phyloP scores from a whole-genome alignment of 768 basidiomycete species.

The Hydnum rufescens region DNA sequence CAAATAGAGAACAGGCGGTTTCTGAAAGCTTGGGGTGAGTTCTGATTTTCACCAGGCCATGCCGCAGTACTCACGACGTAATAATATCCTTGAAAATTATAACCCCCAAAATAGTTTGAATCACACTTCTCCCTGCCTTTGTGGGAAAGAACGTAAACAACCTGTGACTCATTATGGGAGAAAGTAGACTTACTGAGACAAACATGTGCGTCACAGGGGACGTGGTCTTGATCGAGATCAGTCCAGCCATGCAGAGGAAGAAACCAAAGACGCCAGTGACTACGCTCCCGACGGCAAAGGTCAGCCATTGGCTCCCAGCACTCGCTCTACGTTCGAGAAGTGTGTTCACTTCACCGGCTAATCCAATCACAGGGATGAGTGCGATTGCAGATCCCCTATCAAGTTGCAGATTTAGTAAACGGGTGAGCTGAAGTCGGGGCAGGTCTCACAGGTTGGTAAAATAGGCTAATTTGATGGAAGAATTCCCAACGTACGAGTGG shows the following conservation, averaged over 20 bases:
- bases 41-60: background rate
- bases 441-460: constrained; percentile 44
- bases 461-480: constrained; percentile 57
- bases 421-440: no score
- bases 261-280: constrained; percentile 63
- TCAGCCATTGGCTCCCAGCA: no score
- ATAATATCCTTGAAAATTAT: constrained; percentile 56
- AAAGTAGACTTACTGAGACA: constrained; percentile 35
- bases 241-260: constrained; percentile 55
- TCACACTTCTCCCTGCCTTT: constrained; percentile 59
- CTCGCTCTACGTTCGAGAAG: no score
- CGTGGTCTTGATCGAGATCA: constrained; percentile 49
- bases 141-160: background rate
- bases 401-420: no score
- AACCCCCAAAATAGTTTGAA: constrained; percentile 65
- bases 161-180: background rate
- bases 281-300: constrained; percentile 44
- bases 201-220: constrained; percentile 77
- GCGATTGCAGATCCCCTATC: no score
- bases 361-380: no score
- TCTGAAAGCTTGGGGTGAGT: constrained; percentile 17
- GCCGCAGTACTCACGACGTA: constrained; percentile 32
- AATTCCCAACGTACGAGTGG: constrained; percentile 41
- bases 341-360: no score
- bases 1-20: constrained; percentile 43